These are phyloP conservation scores for Silene latifolia DNA, from an alignment of 148 eudicot genomes.

Conservation along the genomic window DNA sequence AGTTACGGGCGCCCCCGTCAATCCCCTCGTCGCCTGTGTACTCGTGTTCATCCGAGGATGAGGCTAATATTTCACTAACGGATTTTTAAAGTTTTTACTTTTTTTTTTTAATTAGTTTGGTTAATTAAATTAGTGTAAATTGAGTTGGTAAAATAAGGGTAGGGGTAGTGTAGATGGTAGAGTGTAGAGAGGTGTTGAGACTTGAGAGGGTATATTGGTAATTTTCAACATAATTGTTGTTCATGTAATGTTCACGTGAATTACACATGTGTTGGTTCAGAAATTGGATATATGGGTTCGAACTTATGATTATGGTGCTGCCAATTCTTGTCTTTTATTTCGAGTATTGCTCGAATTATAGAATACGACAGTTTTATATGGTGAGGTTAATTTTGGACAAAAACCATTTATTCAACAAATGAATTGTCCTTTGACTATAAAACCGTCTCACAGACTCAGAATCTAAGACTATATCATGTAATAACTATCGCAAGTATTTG, in stretches of 20 bases:
- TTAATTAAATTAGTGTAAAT: constrained; percentile 3
- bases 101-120: neutral
- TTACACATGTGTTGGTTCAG: constrained; percentile 15
- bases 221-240: neutral
- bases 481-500: neutral
- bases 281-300: no score
- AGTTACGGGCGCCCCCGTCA: constrained; percentile 33
- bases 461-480: no score
- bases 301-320: neutral
- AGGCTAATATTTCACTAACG: constrained; percentile 34
- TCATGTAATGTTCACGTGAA: constrained; percentile 17
- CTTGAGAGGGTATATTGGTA: constrained; percentile 22
- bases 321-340: neutral
- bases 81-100: constrained; percentile 36
- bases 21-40: constrained; percentile 11
- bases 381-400: no score
- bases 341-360: no score
- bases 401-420: no score
- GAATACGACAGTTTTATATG: no score
- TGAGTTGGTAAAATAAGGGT: constrained; percentile 27
- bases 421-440: no score
- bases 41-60: constrained; percentile 12
- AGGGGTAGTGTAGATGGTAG: constrained; percentile 26
- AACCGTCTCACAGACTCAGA: no score
- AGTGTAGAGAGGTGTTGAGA: constrained; percentile 7